phyloP scores from a whole-genome alignment of 2,329 filamentous ascomycete species.

The Daldinia sp. region DNA sequence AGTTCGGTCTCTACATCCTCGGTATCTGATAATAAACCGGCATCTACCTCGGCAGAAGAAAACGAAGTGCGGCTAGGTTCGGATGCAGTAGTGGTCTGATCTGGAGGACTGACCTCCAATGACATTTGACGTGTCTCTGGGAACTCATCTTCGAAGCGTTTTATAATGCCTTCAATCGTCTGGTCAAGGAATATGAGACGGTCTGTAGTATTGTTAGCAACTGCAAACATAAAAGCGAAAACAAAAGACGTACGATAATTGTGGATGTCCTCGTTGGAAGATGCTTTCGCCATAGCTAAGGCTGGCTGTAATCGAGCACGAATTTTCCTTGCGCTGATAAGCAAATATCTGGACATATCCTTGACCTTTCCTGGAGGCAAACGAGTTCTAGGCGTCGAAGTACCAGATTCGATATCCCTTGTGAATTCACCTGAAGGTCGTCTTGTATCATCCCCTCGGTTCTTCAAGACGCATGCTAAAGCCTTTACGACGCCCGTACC shows the following conservation, averaged over 20 bases:
- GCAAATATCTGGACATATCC: conserved; percentile 91
- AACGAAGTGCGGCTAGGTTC: conserved; percentile 47
- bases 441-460: conserved; percentile 75
- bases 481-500: conserved; percentile 96
- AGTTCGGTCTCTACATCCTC: conserved; percentile 62
- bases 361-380: conserved; percentile 75
- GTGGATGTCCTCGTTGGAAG: conserved; percentile 73
- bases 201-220: conserved; percentile 60
- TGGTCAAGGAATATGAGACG: conserved; percentile 88
- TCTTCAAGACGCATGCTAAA: conserved; percentile 88
- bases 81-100: conserved; percentile 40
- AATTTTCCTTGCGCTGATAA: conserved; percentile 91
- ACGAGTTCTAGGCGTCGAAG: conserved; percentile 58
- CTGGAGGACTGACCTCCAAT: conserved; percentile 46
- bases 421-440: conserved; percentile 65
- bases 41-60: conserved; percentile 54
- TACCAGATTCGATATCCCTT: conserved; percentile 64
- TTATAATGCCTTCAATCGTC: conserved; percentile 90
- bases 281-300: conserved; percentile 77
- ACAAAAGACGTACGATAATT: conserved; percentile 77
- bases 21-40: conserved; percentile 58
- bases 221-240: not conserved
- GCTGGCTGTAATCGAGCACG: conserved; percentile 85
- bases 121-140: conserved; percentile 78
- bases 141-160: conserved; percentile 95